These are phyloP conservation scores for Penicillium cataractarum DNA, from an alignment of 495 filamentous ascomycete species.

Conservation along the genomic window DNA sequence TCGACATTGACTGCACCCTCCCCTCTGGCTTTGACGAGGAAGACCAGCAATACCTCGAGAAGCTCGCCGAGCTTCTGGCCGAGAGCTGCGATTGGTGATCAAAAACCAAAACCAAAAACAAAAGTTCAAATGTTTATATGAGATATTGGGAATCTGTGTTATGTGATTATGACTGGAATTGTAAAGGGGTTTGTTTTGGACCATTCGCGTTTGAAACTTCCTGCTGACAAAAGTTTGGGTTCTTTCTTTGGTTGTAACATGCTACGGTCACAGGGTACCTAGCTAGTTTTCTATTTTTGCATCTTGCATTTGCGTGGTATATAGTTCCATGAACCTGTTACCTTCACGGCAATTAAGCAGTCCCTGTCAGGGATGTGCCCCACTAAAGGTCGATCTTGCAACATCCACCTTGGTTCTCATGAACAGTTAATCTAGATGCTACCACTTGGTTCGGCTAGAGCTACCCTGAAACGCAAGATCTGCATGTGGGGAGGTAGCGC, in stretches of 20 bases:
- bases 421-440: constrained; percentile 8
- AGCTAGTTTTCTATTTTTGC: neutral
- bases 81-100: constrained; percentile 72
- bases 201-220: neutral
- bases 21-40: constrained; percentile 73
- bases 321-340: constrained; percentile 1
- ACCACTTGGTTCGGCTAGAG: constrained; percentile 1
- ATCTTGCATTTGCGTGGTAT: neutral
- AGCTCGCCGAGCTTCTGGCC: constrained; percentile 66
- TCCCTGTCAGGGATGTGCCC: no score
- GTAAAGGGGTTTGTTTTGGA: neutral
- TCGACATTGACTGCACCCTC: constrained; percentile 83
- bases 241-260: neutral
- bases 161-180: constrained; percentile 18
- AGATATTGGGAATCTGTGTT: constrained; percentile 5
- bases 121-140: constrained; percentile 1
- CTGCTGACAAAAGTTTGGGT: constrained; percentile 10
- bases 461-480: constrained; percentile 17
- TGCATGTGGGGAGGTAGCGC: constrained; percentile 8
- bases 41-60: constrained; percentile 70
- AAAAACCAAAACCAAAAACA: neutral
- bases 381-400: neutral
- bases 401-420: neutral
- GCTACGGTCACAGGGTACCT: constrained; percentile 11
- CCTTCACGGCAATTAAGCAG: neutral